Evolutionary conservation across 2,329 filamentous ascomycete genomes (phyloP), one percentile per base, ranked within the genome.

Genomic region (Colletotrichum chlorophyti): DNA sequence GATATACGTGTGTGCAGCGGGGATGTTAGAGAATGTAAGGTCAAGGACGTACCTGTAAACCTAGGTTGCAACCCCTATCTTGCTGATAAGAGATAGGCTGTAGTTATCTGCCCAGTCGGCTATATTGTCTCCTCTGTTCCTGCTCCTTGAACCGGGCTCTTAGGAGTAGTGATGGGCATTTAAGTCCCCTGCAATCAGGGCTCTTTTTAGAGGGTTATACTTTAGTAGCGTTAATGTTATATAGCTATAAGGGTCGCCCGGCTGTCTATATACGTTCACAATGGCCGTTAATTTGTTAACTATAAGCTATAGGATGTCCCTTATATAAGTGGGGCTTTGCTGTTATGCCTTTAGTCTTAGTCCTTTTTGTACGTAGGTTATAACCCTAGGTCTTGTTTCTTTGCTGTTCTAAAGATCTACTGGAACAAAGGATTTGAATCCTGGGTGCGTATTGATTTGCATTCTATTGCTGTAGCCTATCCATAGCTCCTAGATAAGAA

Each of bases 391-490:
- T 11, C 47, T 38, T 12, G 24, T 46, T 14, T 46, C 43, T n/a
- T 24, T 46, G 5, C 26, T 27, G 14, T 46, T 34, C 17, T 4
- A 46, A 6, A 15, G 17, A 12, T 46, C 29, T 11, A 46, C 29
- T 21, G 5, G 29, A 17, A 31, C 21, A 12, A 26, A 46, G 43
- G 43, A 23, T 8, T 50, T 14, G 17, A 40, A 40, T 6, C 47
- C 47, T 41, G 12, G 47, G 3, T 41, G 35, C 24, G 21, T 48
- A 19, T 48, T 48, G 6, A 48, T 26, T 17, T 41, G 35, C 26
- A 43, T 41, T 31, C 35, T 52, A 29, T 52, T 10, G 15, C 23
- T 26, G 38, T 49, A 49, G 23, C 46, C 46, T 49, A 49, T 47
- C 45, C 3, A 47, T 29, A 24, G 34, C 29, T 49, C 34, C 34